Evolutionary conservation across 169 alveolate species (phyloP), one percentile per base, ranked within the genome.

Genomic region (Plasmodium berghei): DNA sequence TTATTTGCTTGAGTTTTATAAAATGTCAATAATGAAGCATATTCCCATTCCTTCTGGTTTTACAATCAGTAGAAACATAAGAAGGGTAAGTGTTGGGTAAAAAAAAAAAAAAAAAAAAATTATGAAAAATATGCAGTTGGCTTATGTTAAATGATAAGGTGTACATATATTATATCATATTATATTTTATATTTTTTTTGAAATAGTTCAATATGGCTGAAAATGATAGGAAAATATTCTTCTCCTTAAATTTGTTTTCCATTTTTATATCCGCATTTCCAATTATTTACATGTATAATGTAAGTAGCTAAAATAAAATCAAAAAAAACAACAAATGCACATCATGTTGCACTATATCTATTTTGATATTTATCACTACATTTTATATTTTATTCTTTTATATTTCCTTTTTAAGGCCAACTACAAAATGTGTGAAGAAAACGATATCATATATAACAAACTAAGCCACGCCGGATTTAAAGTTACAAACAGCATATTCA

Each of bases 131-230:
- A 24, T 34, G 1, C 18, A 52, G 59, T 52, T 12, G 18, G 6
- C n/a, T 52, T 12, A 52, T 14, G 18, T 9, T 14, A 14, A 52
- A 52, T 12, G 6, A 9, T 14, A 52, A 0, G 1, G 59, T 52
- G 59, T 52, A 18, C 6, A 20, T 18, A 9, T 48, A 24, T 26
- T 63, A 9, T n/a, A 9, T 73, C 40, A 14, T 9, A 28, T 52
- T 22, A 24, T 46, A 18, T 9, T 3, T 63, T 63, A 63, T 72
- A 1, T n/a, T 4, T n/a, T n/a, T 18, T 72, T 72, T 54, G 5
- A 18, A 18, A n/a, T 49, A 85, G 91, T 85, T 85, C 40, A 85
- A 85, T 18, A 85, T 85, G 91, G 91, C 86, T 22, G 91, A 85
- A 85, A 42, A 85, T 42, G 91, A 85, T 55, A 45, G 91, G 49